Evolutionary conservation across 2,329 filamentous ascomycete genomes (phyloP).

Genomic region (Phyllosticta citribraziliensis): DNA sequence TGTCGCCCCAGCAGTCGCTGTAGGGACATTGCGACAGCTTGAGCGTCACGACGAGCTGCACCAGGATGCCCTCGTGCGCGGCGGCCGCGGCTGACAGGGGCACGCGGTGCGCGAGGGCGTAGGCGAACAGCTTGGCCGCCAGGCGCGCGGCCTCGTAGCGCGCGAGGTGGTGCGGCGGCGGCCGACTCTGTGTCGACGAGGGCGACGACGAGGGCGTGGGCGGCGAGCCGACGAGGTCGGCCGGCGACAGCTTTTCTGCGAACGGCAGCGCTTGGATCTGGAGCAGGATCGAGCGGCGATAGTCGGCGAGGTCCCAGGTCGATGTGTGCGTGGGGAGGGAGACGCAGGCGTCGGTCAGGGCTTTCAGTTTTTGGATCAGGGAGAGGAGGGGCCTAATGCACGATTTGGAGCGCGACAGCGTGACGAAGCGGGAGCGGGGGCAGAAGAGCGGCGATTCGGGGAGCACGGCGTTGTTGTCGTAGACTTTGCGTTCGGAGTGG

Average conservation of each 20-base stretch:
- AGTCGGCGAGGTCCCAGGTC: not conserved
- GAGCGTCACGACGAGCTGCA: constrained; percentile 17
- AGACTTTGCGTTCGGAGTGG: not conserved
- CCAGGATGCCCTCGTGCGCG: constrained; percentile 14
- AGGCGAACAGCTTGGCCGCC: constrained; percentile 22
- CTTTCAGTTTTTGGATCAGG: constrained; percentile 20
- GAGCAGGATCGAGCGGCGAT: not conserved
- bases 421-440: constrained; percentile 20
- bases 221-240: not conserved
- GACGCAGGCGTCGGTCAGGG: constrained; percentile 23
- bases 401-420: constrained; percentile 16
- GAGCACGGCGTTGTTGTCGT: constrained; percentile 6
- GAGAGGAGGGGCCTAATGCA: constrained; percentile 15
- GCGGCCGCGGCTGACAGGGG: constrained; percentile 17
- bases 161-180: constrained; percentile 11
- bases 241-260: not conserved
- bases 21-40: constrained; percentile 21
- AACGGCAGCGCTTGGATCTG: constrained; percentile 1
- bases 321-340: constrained; percentile 2
- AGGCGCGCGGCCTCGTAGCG: constrained; percentile 29
- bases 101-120: constrained; percentile 19
- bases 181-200: constrained; percentile 13
- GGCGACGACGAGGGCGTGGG: not conserved
- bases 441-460: constrained; percentile 29
- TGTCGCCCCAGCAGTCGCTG: constrained; percentile 25